A percentile compares a stretch with the other conserved stretches of the same genome.
Conservation (phyloP, 257 asterid genomes). For the Orobanche coerulescens region DNA sequence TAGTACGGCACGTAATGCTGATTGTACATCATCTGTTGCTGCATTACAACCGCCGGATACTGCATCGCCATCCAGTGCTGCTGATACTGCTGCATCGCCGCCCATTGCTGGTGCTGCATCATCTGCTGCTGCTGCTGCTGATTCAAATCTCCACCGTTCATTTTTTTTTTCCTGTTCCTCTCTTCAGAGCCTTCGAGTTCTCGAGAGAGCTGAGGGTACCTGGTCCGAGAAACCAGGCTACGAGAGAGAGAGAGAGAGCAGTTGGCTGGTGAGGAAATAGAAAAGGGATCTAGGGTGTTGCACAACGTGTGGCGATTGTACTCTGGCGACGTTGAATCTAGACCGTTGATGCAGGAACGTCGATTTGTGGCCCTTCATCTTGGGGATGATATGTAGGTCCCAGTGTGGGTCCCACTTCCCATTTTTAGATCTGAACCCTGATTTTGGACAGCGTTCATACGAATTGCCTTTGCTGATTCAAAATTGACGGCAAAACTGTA, state of each 20-base stretch:
- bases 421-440: slow-evolving; percentile 7
- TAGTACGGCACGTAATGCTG: slow-evolving; percentile 57
- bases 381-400: slow-evolving; percentile 24
- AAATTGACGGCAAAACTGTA: too few relatives aligned
- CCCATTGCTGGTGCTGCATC: slow-evolving; percentile 47
- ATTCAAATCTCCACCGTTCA: slow-evolving; percentile 69
- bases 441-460: too few relatives aligned
- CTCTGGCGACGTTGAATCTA: slow-evolving; percentile 11
- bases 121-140: slow-evolving; percentile 33
- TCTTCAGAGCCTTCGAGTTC: slow-evolving; percentile 8
- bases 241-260: not conserved
- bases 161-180: not conserved
- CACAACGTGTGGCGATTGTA: slow-evolving; percentile 19
- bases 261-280: slow-evolving; percentile 8
- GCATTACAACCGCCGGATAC: slow-evolving; percentile 63
- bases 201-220: slow-evolving; percentile 15
- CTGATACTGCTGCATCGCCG: slow-evolving; percentile 72
- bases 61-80: slow-evolving; percentile 87
- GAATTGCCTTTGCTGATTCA: too few relatives aligned
- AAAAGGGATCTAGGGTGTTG: slow-evolving; percentile 43
- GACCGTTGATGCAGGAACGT: slow-evolving; percentile 19
- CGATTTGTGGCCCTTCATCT: slow-evolving; percentile 2
- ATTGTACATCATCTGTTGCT: slow-evolving; percentile 59
- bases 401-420: slow-evolving; percentile 24
- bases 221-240: slow-evolving; percentile 28